Evolutionary conservation across 352 stramenopile species (phyloP), one percentile per base, ranked within the genome.

Genomic region (Stramenopiles sp.): DNA sequence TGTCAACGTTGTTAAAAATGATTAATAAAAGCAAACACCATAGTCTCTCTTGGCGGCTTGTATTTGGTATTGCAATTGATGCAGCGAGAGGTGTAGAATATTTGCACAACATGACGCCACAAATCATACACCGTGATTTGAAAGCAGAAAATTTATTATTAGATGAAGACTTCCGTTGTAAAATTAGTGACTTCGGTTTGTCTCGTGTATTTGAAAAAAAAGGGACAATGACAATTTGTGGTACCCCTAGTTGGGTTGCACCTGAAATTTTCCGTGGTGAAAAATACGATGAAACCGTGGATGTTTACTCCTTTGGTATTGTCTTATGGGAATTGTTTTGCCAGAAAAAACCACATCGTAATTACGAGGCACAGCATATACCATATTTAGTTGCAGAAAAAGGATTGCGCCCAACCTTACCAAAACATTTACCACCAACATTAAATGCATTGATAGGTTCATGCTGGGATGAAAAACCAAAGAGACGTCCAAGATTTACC

Each of bases 281-380:
- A 76, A 33, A 76, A 33, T 31, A 76, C 65, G 65, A 76, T 33
- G 65, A 76, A 33, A 76, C 30, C 4, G 30, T 31, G 7, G 65
- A 76, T 76, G 65, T 76, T 4, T 76, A 76, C 13, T 76, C 65
- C 7, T 76, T 76, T 13, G 65, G 65, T 13, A 76, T 76, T 33
- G 31, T 33, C 4, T 7, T 76, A 13, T 76, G 65, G 65, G 65
- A 76, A 13, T 33, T 76, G 30, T 33, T 76, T 31, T 33, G 30
- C 31, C 30, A 33, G 7, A 76, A 33, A 7, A 76, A 31, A 76
- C 65, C 65, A 7, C 31, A 33, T 31, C 30, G 31, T 7, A 33
- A 33, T 7, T 33, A 33, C 30, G 4, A 76, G 13, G 30, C 65
- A 20, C 31, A 31, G 30, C 30, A 76, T 31, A 76, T 76, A 13